Base-by-base conservation (phyloP, 2,329 filamentous ascomycete species). In the Talaromyces verruculosus region DNA sequence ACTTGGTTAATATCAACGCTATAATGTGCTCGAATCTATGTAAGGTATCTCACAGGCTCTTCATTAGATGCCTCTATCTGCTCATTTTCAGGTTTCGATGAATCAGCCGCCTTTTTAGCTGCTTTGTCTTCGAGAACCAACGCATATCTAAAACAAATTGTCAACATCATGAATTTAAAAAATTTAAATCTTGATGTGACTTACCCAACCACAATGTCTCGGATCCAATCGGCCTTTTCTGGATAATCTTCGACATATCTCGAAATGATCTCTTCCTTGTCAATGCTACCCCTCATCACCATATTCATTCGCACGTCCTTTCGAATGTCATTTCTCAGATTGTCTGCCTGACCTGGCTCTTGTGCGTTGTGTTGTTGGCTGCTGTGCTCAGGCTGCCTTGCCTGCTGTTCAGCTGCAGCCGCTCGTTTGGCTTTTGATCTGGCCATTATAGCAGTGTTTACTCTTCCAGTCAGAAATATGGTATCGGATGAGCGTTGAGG, bases 261-360 rank as follows among this genome's bases (percentile, higher is more conserved):
- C 11, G 45, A 53, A 10, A 58, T 59, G 0, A 67, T 39, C 5
- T 61, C 37, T n/a, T 61, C 17, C 43, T 17, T 64, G 57, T 67
- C 45, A 19, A 67, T 58, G 30, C 19, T 41, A 28, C 45, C 58
- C 41, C 43, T 60, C n/a, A 61, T 61, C 47, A 43, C 19, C 37
- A 61, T 57, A 7, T 37, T 58, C 17, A 17, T 35, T 17, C 65
- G 65, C 57, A 67, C 64, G 17, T 67, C 62, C 45, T 67, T 61
- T 49, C 65, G 65, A 65, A 67, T 64, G 39, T 64, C 43, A 28
- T 35, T 64, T 51, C 35, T 65, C 35, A 65, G 30, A 28, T 25
- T n/a, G n/a, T 63, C 17, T 19, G 17, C 8, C 13, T 64, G 62
- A 11, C 22, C 39, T 22, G 53, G 19, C 53, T 22, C 53, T 39